A percentile compares a stretch with the other conserved stretches of the same genome.
phyloP scores from a whole-genome alignment of 1,284 basidiomycete species.

The Lignosus rhinocerotis region DNA sequence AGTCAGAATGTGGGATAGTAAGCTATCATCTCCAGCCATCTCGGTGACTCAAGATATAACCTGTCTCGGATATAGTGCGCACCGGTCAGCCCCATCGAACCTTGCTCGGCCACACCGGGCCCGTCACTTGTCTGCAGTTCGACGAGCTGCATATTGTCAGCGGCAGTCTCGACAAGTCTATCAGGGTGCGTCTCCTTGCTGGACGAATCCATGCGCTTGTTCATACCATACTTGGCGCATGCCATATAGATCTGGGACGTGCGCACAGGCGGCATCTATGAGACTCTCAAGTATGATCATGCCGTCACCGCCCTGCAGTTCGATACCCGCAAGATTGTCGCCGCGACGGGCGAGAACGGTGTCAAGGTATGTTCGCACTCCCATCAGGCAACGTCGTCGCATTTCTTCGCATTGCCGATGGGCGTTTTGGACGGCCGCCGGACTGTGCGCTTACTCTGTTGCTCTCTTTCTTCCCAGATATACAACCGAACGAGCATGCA shows the following conservation, averaged over 20 bases:
- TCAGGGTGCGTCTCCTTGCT: conserved; percentile 61
- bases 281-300: conserved; percentile 91
- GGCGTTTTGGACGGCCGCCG: conserved; percentile 7
- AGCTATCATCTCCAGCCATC: conserved; percentile 37
- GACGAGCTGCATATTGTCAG: conserved; percentile 94
- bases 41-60: background rate
- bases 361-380: conserved; percentile 64
- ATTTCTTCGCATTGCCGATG: background rate
- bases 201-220: conserved; percentile 3
- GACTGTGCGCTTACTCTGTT: conserved; percentile 4
- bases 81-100: conserved; percentile 97
- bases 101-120: conserved; percentile 89
- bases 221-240: background rate
- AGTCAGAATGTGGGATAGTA: conserved; percentile 99
- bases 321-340: conserved; percentile 91
- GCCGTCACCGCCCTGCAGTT: conserved; percentile 94
- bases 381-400: background rate
- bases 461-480: conserved; percentile 51
- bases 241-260: conserved; percentile 89
- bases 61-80: conserved; percentile 66
- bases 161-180: conserved; percentile 92
- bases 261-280: conserved; percentile 84
- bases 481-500: conserved; percentile 96
- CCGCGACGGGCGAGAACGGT: conserved; percentile 93
- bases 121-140: conserved; percentile 95